Conservation (phyloP, 257 asterid genomes). For the Solanum tarapatanum region DNA sequence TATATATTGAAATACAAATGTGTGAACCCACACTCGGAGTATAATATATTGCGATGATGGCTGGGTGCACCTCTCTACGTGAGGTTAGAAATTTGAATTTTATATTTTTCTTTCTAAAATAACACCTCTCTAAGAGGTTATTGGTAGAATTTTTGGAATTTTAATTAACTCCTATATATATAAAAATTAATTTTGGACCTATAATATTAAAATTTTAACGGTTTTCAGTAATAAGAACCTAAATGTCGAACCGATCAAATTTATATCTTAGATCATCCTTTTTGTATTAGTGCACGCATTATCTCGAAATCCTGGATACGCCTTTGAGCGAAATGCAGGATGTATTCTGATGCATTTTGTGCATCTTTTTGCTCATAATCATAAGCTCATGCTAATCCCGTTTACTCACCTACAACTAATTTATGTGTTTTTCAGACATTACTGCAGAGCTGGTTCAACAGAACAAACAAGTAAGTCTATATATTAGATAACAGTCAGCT, state of each 20-base stretch:
- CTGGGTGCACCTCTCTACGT: neutral
- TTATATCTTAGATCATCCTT: neutral
- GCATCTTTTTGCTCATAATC: neutral
- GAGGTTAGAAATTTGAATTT: neutral
- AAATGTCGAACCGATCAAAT: neutral
- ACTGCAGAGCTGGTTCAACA: slow-evolving; percentile 61
- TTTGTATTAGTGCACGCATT: neutral
- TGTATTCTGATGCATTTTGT: neutral
- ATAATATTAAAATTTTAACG: too few relatives aligned
- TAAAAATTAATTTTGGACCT: neutral
- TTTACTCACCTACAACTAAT: neutral
- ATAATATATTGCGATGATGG: neutral
- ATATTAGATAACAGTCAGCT: neutral
- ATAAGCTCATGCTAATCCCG: neutral
- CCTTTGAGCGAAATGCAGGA: neutral
- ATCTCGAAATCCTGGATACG: neutral
- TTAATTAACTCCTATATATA: neutral
- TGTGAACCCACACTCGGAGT: neutral
- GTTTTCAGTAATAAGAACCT: neutral
- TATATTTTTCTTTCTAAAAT: neutral
- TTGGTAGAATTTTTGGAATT: neutral
- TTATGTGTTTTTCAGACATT: slow-evolving; percentile 35
- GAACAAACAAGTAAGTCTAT: slow-evolving; percentile 38
- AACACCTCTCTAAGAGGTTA: neutral
- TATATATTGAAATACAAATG: neutral